phyloP scores from a whole-genome alignment of 805 yeast genomes.

The Yamadazyma phyllophila region DNA sequence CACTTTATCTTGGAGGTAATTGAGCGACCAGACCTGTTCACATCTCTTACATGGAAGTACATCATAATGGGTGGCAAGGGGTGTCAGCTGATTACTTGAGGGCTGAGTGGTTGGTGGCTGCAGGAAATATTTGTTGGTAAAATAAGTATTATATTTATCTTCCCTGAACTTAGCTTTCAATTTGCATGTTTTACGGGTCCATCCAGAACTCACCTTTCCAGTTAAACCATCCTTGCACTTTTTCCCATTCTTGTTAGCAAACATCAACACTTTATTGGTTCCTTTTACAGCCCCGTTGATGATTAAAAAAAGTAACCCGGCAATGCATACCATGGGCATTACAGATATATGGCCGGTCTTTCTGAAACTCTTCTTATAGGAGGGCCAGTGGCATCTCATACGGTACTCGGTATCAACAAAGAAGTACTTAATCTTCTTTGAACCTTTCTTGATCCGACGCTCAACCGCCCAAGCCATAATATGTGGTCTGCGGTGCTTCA shows the following conservation, averaged over 20 bases:
- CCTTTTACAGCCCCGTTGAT: not conserved
- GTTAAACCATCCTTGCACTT: not conserved
- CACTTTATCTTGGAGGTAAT: not conserved
- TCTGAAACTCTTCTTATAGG: not conserved
- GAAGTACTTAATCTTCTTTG: not conserved
- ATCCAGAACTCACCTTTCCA: too few relatives aligned
- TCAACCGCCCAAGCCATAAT: not conserved
- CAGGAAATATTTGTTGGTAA: not conserved
- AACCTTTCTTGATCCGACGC: not conserved
- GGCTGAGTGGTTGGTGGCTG: too few relatives aligned
- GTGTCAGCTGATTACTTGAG: too few relatives aligned
- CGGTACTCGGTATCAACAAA: not conserved
- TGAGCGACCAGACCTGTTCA: not conserved
- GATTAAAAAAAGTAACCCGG: not conserved
- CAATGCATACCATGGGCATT: not conserved
- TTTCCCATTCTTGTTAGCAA: too few relatives aligned
- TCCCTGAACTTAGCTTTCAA: not conserved
- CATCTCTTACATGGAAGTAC: not conserved
- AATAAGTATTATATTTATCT: not conserved
- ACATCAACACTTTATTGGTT: not conserved
- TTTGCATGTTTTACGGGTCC: too few relatives aligned
- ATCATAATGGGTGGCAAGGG: too few relatives aligned
- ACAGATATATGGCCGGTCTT: not conserved
- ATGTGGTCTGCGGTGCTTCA: not conserved
- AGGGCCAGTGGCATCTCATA: not conserved